Evolutionary conservation across 2,329 filamentous ascomycete species (phyloP).

Genomic region (Claviceps pazoutovae): DNA sequence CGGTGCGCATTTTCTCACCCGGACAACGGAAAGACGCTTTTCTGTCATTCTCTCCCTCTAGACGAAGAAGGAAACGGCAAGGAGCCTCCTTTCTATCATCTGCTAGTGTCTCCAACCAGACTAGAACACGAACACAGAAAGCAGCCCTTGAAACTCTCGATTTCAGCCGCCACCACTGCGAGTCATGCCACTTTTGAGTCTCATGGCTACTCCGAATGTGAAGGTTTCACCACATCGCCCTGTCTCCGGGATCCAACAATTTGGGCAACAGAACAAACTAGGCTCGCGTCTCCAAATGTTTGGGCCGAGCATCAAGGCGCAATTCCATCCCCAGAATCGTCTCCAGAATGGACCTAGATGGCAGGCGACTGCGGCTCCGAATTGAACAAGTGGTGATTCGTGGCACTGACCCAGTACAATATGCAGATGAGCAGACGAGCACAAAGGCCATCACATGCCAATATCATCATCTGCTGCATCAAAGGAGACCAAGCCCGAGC

Average conservation of each 20-base stretch:
- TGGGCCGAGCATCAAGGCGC: neutral
- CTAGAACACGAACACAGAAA: too few relatives aligned
- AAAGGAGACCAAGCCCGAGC: slow-evolving; percentile 18
- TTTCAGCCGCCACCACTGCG: neutral
- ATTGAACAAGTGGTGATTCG: neutral
- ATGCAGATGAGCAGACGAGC: neutral
- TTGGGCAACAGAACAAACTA: neutral
- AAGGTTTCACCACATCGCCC: neutral
- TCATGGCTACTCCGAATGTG: neutral
- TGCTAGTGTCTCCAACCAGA: too few relatives aligned
- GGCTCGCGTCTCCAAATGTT: neutral
- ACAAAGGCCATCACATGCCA: neutral
- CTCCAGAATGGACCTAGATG: neutral
- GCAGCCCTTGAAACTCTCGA: too few relatives aligned
- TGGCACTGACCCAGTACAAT: neutral
- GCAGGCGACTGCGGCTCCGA: too few relatives aligned
- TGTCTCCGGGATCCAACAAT: neutral
- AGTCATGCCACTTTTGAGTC: neutral
- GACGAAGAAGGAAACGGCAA: too few relatives aligned
- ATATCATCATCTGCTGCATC: slow-evolving; percentile 23
- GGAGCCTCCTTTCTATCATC: too few relatives aligned
- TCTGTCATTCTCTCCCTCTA: too few relatives aligned
- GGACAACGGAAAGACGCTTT: too few relatives aligned
- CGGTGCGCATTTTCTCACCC: too few relatives aligned
- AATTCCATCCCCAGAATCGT: neutral